Evolutionary conservation across 768 basidiomycete species (phyloP), one percentile per base, ranked within the genome.

Genomic region (Flagelloscypha sp.): DNA sequence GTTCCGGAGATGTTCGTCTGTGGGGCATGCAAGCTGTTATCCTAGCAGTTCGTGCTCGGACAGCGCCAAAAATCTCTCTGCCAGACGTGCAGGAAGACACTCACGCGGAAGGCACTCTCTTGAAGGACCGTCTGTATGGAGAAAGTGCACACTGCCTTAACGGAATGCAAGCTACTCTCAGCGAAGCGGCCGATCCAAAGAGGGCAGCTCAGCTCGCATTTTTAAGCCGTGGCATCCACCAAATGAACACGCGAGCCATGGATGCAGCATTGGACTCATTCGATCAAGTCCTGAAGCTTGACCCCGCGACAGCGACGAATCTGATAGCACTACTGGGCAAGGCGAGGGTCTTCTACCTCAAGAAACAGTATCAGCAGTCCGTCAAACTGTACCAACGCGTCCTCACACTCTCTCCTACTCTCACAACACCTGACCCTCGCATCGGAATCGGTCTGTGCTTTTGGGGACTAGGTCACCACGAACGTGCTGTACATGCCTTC

Each of bases 361-460:
- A 79, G 35, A 71, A 86, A 28, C 74, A 81, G 45, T 87, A 76
- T 48, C 70, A 77, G 17, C 78, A 82, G 30, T 82, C 95, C 3
- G 70, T 99, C 18, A 80, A 82, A 43, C 50, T 80, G 5, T 97
- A 94, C 54, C 94, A 97, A 54, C 76, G 79, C 31, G 81, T 93
- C 7, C 67, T 98, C 8, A 65, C 72, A 20, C 70, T 84, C 27
- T 79, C 76, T 37, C 92, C 94, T 0, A 69, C 12, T 90, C 86
- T 58, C 62, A 69, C n/a, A n/a, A n/a, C n/a, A 17, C 95, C 94
- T 0, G 94, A 99, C 56, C 94, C 95, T 22, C 76, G 95, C 6
- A 84, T 98, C 38, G 95, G 95, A 12, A 88, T 98, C 25, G 95
- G 95, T 7, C 62, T 99, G 4, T 97, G 94, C 57, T 65, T 90